Conservation (phyloP, 805 yeast genomes). For the Priceomyces haplophilus region DNA sequence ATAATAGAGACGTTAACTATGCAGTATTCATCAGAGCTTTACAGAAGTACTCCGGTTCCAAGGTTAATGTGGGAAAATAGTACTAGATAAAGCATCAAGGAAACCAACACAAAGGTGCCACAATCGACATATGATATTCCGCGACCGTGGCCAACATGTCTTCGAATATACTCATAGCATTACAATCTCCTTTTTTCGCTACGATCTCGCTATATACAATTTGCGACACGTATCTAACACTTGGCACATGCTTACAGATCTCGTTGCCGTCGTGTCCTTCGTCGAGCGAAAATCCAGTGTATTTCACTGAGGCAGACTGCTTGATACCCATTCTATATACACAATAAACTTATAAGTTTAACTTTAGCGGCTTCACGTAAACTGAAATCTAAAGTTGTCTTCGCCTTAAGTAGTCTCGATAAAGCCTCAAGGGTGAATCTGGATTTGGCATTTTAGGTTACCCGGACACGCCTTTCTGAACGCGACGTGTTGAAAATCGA, state of each 20-base stretch:
- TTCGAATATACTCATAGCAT: neutral
- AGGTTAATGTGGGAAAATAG: conserved; percentile 84
- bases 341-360: too few relatives aligned
- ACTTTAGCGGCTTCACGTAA: too few relatives aligned
- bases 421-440: neutral
- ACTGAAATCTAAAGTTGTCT: too few relatives aligned
- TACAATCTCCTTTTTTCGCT: neutral
- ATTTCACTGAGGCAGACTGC: too few relatives aligned
- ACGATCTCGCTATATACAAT: neutral
- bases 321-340: too few relatives aligned
- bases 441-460: conserved; percentile 1
- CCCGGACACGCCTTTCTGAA: neutral
- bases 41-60: conserved; percentile 72
- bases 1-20: conserved; percentile 75
- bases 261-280: too few relatives aligned
- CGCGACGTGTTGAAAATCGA: neutral
- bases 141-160: neutral
- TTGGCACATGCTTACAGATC: too few relatives aligned
- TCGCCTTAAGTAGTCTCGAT: too few relatives aligned
- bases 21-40: conserved; percentile 79
- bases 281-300: too few relatives aligned
- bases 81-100: too few relatives aligned
- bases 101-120: neutral
- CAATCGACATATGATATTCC: neutral
- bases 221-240: neutral